Conservation (phyloP, 805 yeast genomes). For the Metschnikowia drakensbergensis region DNA sequence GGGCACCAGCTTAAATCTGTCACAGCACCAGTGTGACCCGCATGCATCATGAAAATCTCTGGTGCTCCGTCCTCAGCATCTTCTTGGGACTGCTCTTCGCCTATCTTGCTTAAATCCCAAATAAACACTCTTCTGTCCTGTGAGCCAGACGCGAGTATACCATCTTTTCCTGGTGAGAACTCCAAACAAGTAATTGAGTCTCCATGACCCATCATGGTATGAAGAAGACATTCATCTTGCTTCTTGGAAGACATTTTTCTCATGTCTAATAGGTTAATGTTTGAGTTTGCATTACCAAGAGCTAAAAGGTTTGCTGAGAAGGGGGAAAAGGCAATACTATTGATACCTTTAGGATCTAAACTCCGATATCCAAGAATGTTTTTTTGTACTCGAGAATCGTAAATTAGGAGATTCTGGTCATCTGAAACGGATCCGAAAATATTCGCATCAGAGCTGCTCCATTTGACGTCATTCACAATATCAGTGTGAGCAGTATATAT, state of each 20-base stretch:
- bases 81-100: constrained; percentile 80
- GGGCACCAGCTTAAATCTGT: constrained; percentile 72
- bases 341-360: constrained; percentile 42
- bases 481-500: constrained; percentile 40
- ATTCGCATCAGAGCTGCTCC: constrained; percentile 53
- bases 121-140: constrained; percentile 72
- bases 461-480: constrained; percentile 72
- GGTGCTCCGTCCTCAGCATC: constrained; percentile 92
- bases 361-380: constrained; percentile 25
- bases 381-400: constrained; percentile 45
- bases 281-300: constrained; percentile 66
- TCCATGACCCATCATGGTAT: constrained; percentile 78
- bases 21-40: constrained; percentile 80
- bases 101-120: constrained; percentile 79
- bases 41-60: constrained; percentile 86
- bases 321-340: constrained; percentile 62
- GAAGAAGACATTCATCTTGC: constrained; percentile 40
- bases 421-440: constrained; percentile 73
- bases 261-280: constrained; percentile 61
- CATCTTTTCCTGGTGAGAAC: constrained; percentile 76
- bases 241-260: constrained; percentile 35
- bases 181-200: constrained; percentile 68
- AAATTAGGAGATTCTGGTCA: constrained; percentile 52
- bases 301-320: constrained; percentile 59
- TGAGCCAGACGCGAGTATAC: constrained; percentile 72